Conservation (phyloP, 345 rosid species). For the Balakata baccata region DNA sequence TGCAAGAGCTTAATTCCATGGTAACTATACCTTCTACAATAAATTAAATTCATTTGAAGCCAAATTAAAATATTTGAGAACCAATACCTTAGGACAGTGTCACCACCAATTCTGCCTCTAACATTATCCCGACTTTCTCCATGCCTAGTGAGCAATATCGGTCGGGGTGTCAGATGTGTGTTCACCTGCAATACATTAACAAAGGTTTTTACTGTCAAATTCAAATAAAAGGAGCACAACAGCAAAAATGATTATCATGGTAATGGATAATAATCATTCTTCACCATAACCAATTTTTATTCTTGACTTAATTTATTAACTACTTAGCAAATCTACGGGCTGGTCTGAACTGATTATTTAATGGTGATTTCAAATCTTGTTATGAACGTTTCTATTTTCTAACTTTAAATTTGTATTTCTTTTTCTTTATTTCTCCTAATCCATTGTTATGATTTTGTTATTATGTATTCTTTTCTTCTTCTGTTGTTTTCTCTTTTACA, state of each 20-base stretch:
- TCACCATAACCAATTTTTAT: neutral
- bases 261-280: neutral
- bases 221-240: conserved; percentile 10
- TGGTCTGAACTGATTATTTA: neutral
- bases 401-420: neutral
- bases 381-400: neutral
- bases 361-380: neutral
- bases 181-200: conserved; percentile 61
- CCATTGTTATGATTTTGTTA: neutral
- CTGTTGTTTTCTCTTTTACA: neutral
- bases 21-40: neutral
- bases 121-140: conserved; percentile 98
- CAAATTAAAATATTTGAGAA: neutral
- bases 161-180: conserved; percentile 97
- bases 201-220: neutral
- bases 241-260: neutral
- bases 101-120: conserved; percentile 97
- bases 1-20: neutral
- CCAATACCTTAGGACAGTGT: conserved; percentile 69
- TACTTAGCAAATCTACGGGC: neutral
- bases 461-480: neutral
- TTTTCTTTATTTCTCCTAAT: too few species aligned
- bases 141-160: conserved; percentile 95
- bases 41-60: neutral
- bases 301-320: too few species aligned